phyloP scores from a whole-genome alignment of 345 rosid species.

The Pistacia vera region DNA sequence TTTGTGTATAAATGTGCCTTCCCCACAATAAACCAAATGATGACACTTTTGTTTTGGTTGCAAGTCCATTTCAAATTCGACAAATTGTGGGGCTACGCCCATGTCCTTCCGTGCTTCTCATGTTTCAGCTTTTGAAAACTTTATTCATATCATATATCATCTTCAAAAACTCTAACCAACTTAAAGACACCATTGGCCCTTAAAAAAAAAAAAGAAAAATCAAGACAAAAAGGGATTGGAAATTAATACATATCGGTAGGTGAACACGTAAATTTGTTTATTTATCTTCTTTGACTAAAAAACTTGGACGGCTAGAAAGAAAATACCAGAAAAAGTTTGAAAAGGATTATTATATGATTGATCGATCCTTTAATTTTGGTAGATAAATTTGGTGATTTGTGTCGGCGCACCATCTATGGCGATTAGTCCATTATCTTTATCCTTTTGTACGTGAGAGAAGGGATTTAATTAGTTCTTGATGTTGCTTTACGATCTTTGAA shows the following conservation, averaged over 20 bases:
- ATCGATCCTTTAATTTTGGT: not conserved
- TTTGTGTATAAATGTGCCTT: not conserved
- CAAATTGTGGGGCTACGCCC: constrained; percentile 13
- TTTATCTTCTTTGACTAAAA: constrained; percentile 17
- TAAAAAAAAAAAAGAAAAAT: not conserved
- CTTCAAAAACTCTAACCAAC: constrained; percentile 6
- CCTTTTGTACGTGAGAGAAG: no score
- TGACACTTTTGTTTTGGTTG: constrained; percentile 32
- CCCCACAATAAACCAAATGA: constrained; percentile 35
- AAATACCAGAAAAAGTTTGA: not conserved
- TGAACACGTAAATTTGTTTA: not conserved
- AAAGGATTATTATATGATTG: constrained; percentile 10
- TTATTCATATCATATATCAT: not conserved
- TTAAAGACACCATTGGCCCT: not conserved
- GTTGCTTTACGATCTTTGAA: not conserved
- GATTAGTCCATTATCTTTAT: not conserved
- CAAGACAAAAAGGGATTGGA: not conserved
- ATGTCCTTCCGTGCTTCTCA: not conserved
- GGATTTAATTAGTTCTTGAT: no score
- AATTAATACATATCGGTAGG: not conserved
- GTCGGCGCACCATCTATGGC: constrained; percentile 19
- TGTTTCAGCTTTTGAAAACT: constrained; percentile 8
- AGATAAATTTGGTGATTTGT: constrained; percentile 11
- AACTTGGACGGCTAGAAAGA: constrained; percentile 28
- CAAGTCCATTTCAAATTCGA: constrained; percentile 28